A percentile compares a stretch with the other conserved stretches of the same genome.
phyloP scores from a whole-genome alignment of 176 grass and related monocot species.

The Puccinellia tenuiflora region DNA sequence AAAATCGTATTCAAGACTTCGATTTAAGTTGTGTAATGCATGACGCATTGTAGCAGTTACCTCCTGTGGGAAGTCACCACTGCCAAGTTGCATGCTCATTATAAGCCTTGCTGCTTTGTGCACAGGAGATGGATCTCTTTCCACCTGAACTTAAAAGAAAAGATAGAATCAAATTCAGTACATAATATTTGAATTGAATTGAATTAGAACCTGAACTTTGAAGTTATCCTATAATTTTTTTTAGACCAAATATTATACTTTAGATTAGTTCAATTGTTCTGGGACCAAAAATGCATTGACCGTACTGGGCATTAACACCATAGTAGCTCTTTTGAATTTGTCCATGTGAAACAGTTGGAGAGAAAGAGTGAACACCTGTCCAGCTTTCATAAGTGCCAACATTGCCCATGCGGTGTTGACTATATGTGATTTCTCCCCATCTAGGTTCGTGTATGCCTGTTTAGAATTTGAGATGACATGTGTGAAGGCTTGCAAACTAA shows the following conservation, averaged over 20 bases:
- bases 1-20: not conserved
- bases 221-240: not conserved
- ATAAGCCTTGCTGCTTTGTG: constrained; percentile 59
- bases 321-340: not conserved
- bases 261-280: constrained; percentile 3
- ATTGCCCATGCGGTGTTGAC: constrained; percentile 75
- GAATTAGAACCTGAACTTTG: constrained; percentile 4
- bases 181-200: not conserved
- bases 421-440: constrained; percentile 55
- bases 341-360: not conserved
- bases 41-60: constrained; percentile 24
- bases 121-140: constrained; percentile 54
- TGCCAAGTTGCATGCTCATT: constrained; percentile 46
- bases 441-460: constrained; percentile 66
- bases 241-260: not conserved
- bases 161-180: not conserved
- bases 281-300: not conserved
- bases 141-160: constrained; percentile 34
- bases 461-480: constrained; percentile 2
- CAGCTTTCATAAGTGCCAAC: constrained; percentile 73
- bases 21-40: not conserved
- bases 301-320: not conserved
- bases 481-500: not conserved
- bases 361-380: constrained; percentile 44
- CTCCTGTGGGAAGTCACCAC: constrained; percentile 77